Percentiles rank a stretch among this genome's conserved stretches.
These are phyloP conservation scores for Neurospora sp. DNA, from an alignment of 495 filamentous ascomycete genomes.

Conservation along the genomic window DNA sequence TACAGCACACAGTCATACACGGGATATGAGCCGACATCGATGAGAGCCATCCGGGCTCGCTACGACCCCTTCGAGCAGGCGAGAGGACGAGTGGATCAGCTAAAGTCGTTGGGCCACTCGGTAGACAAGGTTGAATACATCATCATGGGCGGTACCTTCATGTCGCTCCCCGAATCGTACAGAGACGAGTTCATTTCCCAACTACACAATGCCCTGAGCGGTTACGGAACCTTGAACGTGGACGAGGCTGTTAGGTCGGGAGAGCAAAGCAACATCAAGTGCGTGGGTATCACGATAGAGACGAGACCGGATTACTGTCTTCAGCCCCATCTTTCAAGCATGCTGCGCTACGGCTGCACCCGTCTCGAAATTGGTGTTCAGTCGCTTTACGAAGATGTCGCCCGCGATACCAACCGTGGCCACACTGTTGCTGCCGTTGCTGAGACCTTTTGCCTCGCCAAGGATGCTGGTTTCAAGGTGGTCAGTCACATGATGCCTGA, in stretches of 20 bases:
- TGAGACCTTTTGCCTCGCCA: conserved; percentile 88
- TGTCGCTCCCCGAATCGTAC: conserved; percentile 85
- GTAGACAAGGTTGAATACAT: conserved; percentile 99
- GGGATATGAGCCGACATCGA: conserved; percentile 94
- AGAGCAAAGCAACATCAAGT: conserved; percentile 91
- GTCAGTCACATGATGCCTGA: conserved; percentile 99
- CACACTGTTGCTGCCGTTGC: conserved; percentile 92
- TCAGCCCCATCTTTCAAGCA: conserved; percentile 79
- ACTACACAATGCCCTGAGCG: conserved; percentile 89
- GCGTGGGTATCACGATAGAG: conserved; percentile 97
- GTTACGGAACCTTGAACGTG: conserved; percentile 82
- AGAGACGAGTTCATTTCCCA: conserved; percentile 88
- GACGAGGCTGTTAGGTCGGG: conserved; percentile 89
- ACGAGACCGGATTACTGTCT: conserved; percentile 95
- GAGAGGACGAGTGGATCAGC: conserved; percentile 88
- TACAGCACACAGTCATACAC: conserved; percentile 98
- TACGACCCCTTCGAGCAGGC: conserved; percentile 99
- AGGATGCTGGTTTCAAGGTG: conserved; percentile 97
- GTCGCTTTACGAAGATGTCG: conserved; percentile 96
- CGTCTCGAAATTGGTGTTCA: conserved; percentile 92
- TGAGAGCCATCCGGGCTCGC: conserved; percentile 93
- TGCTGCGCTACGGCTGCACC: conserved; percentile 96
- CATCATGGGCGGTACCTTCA: conserved; percentile 99
- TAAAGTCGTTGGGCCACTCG: conserved; percentile 86
- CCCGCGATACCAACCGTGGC: conserved; percentile 90